Percentiles rank a stretch among this genome's conserved stretches.
phyloP scores from a whole-genome alignment of 2,329 filamentous ascomycete species.

The Cladosporium oxysporum region DNA sequence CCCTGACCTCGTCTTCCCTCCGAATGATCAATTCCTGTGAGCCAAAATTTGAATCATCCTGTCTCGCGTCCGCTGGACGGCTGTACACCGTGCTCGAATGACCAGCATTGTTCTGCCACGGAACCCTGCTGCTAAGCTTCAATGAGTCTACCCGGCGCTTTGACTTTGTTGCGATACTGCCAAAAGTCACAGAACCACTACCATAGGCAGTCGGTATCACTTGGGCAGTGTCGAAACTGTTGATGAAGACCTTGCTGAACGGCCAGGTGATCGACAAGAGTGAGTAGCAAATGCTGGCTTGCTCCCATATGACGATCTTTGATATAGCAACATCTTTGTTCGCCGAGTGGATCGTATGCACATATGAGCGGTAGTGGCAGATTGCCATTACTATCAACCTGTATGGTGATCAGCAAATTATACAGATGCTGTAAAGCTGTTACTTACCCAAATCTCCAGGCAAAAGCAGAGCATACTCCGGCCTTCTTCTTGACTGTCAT shows the following conservation, averaged over 20 bases:
- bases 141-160: not conserved
- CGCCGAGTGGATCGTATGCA: not conserved
- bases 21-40: conserved; percentile 14
- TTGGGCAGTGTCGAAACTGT: not conserved
- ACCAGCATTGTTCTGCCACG: not conserved
- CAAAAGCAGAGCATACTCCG: not conserved
- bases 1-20: conserved; percentile 1
- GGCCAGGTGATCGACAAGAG: conserved; percentile 3
- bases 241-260: conserved; percentile 2
- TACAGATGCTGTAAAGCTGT: too few species aligned
- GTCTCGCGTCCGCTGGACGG: not conserved
- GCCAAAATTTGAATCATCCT: not conserved
- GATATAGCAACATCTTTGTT: not conserved
- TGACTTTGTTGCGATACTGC: not conserved
- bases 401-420: too few species aligned
- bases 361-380: not conserved
- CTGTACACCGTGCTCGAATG: conserved; percentile 1
- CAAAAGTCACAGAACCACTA: not conserved
- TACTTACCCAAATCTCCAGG: not conserved
- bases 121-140: not conserved
- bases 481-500: not conserved
- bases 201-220: not conserved
- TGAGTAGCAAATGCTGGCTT: conserved; percentile 1
- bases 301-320: not conserved
- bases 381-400: not conserved